A percentile compares a stretch with the other conserved stretches of the same genome.
Conservation (phyloP, 306 rosid genomes). For the Amphicarpaea edgeworthii region DNA sequence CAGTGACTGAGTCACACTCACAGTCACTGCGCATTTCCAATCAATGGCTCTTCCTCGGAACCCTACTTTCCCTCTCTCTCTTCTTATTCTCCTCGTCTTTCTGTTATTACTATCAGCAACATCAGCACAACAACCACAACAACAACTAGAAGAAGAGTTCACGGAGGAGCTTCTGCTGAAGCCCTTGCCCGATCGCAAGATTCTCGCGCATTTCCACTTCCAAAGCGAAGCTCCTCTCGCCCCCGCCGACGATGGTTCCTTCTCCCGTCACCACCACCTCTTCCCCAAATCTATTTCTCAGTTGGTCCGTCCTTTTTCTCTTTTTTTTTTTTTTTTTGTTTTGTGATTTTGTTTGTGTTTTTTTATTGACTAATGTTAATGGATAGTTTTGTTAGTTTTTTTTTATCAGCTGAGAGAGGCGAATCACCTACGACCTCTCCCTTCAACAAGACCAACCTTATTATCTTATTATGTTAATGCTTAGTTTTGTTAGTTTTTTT, state of each 20-base stretch:
- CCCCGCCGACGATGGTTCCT: slow-evolving; percentile 52
- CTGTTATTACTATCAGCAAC: slow-evolving; percentile 40
- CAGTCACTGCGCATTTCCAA: not conserved
- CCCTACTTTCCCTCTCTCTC: slow-evolving; percentile 26
- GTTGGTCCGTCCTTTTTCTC: slow-evolving; percentile 58
- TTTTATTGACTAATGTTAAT: too few species aligned
- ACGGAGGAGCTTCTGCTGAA: slow-evolving; percentile 85
- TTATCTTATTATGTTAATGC: too few species aligned
- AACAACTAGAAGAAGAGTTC: slow-evolving; percentile 67
- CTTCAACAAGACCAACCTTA: too few species aligned
- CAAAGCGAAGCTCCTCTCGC: slow-evolving; percentile 65
- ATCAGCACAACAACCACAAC: slow-evolving; percentile 39
- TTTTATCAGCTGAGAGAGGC: too few species aligned
- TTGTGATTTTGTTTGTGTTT: not conserved
- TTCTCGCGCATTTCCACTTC: slow-evolving; percentile 89
- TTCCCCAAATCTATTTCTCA: slow-evolving; percentile 96
- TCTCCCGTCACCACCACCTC: slow-evolving; percentile 86
- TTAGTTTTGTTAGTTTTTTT: too few species aligned
- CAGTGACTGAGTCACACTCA: not conserved
- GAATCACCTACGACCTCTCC: too few species aligned
- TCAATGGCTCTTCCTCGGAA: slow-evolving; percentile 52
- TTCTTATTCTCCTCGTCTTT: slow-evolving; percentile 44
- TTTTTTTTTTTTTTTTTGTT: not conserved
- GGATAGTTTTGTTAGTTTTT: too few species aligned
- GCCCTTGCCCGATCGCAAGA: slow-evolving; percentile 89